Base-by-base conservation (phyloP, 139 green algal species). In the Edaphochlamys debaryana region DNA sequence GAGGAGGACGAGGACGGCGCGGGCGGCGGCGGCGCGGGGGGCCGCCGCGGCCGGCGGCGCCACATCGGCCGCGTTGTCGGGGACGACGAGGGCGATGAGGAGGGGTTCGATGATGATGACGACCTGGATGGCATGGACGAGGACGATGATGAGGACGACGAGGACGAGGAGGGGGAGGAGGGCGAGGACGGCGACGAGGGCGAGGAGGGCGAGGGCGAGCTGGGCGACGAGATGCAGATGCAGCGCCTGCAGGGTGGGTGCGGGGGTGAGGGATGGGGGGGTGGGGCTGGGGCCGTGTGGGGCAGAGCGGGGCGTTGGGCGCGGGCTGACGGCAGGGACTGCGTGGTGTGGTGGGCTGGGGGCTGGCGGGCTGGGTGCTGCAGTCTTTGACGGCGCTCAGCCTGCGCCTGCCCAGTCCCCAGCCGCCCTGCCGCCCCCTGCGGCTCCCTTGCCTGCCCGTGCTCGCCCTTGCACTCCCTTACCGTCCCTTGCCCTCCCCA, bases 141-240 rank as follows among this genome's bases (percentile, higher is more conserved):
- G 3, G 48, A 63, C 30, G 63, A 75, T 37, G 70, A 32, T 19
- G 68, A 72, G 50, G 56, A 66, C 17, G 67, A 40, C 60, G 66
- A 52, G 40, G 79, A 48, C 20, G 45, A 63, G 9, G 60, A 17
- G 37, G 85, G 84, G 42, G 63, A 85, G n/a, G 81, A 85, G 52
- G 75, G 78, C 27, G 67, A 67, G 63, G 52, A 79, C 1, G 81
- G 67, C 29, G 83, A 87, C n/a, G 86, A 90, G 36, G 84, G 83
- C 30, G 84, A 84, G 41, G 86, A 85, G 7, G 79, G 50, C 27
- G 66, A 81, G 50, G 62, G 81, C 78, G 48, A 25, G 71, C 30
- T 4, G 3, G 27, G 34, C 13, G 48, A 15, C 32, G 75, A 69
- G 52, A 45, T 85, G 68, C 74, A 76, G 76, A 80, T 88, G 75